Evolutionary conservation across 768 basidiomycete genomes (phyloP).

Genomic region (Goffeauzyma gilvescens): DNA sequence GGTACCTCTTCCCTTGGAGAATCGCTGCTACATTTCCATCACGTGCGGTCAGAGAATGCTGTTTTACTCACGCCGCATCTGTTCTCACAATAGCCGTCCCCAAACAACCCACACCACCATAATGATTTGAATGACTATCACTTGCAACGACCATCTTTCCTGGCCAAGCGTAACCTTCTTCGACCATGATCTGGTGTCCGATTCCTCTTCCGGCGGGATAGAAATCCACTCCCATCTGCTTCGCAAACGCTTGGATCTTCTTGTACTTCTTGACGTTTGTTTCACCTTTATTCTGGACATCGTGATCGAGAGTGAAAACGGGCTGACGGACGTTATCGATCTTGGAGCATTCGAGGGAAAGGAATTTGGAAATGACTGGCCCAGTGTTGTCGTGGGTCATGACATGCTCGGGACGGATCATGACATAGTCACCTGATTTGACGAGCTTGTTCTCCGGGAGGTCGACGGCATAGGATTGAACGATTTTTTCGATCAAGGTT

Average conservation of each 20-base stretch:
- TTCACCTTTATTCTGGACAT: constrained; percentile 80
- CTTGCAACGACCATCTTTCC: constrained; percentile 85
- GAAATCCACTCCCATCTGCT: constrained; percentile 70
- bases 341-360: constrained; percentile 73
- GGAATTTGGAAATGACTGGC: constrained; percentile 93
- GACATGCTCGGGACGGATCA: constrained; percentile 95
- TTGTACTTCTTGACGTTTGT: constrained; percentile 88
- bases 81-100: constrained; percentile 92
- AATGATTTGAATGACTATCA: constrained; percentile 97
- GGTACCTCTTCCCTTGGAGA: neutral
- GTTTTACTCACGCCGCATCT: constrained; percentile 21
- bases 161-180: constrained; percentile 97
- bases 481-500: constrained; percentile 90
- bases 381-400: constrained; percentile 70
- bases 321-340: constrained; percentile 65
- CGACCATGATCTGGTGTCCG: constrained; percentile 89
- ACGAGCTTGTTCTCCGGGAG: constrained; percentile 59
- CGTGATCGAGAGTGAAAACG: constrained; percentile 94
- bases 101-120: constrained; percentile 90
- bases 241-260: constrained; percentile 74
- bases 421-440: constrained; percentile 94
- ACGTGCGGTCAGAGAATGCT: neutral
- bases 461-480: constrained; percentile 90
- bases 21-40: neutral
- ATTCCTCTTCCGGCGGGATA: constrained; percentile 96